Conservation (phyloP, 441 rosid genomes). For the Brassica balearica region DNA sequence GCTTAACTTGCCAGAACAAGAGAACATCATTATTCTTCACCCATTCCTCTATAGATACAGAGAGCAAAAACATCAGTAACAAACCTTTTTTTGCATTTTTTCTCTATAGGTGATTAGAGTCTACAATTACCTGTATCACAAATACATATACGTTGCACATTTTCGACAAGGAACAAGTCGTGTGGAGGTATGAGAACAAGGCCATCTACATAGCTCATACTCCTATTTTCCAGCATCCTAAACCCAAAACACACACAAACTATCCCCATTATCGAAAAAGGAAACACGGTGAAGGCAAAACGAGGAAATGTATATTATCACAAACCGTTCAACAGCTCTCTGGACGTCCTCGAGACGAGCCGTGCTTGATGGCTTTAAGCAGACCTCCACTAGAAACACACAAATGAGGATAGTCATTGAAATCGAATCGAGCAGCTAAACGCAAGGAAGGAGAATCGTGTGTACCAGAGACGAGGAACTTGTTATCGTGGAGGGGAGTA, state of each 20-base stretch:
- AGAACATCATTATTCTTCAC: constrained; percentile 74
- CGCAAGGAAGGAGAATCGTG: not conserved
- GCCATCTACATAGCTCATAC: constrained; percentile 89
- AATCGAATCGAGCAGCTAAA: constrained; percentile 8
- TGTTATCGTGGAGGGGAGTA: constrained; percentile 43
- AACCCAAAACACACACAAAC: constrained; percentile 26
- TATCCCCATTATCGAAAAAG: not conserved
- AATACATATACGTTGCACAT: constrained; percentile 71
- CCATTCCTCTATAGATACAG: constrained; percentile 70
- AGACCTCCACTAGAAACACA: constrained; percentile 71
- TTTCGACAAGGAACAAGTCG: constrained; percentile 69
- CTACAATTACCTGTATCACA: constrained; percentile 72
- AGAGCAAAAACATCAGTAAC: constrained; percentile 10
- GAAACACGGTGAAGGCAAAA: not conserved
- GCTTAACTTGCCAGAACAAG: constrained; percentile 98
- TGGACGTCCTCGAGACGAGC: constrained; percentile 71
- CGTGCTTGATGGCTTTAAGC: constrained; percentile 85
- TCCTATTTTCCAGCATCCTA: constrained; percentile 93
- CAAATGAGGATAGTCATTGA: not conserved
- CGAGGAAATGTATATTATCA: not conserved
- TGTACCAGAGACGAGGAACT: constrained; percentile 74
- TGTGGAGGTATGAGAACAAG: constrained; percentile 73
- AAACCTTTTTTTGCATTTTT: not conserved
- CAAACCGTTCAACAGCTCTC: constrained; percentile 74
- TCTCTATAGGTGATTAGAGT: not conserved